Base-by-base conservation (phyloP, 148 eudicot genomes). In the Silene conica region DNA sequence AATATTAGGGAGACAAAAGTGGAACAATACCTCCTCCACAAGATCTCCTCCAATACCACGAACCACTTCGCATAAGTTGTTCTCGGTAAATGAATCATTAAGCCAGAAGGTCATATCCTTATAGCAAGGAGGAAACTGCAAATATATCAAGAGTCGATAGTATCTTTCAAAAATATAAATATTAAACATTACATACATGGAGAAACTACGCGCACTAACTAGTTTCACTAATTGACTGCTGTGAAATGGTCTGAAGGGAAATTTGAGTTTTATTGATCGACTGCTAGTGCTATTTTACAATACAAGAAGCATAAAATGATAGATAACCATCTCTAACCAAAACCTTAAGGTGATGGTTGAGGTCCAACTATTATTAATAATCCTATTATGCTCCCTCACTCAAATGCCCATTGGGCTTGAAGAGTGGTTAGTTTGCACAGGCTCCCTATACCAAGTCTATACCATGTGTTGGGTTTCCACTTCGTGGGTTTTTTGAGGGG, bases 91-190 rank as follows among this genome's bases (percentile, higher is more conserved):
- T 45, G 92, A 77, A 74, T 92, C 97, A 75, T 81, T 87, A 58
- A 92, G 86, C 98, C 98, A 92, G 83, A 95, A 92, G 82, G 96
- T 95, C 89, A 95, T 78, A 81, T 95, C 97, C 84, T 95, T 95
- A 81, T 83, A 95, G 81, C 98, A 95, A 60, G 97, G 93, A 76
- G 98, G 97, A 80, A 61, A 95, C 97, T 95, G 89, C 85, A 85
- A 52, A 78, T 21, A 46, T 72, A 14, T 20, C 43, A 6, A 64
- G 16, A 50, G 55, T 50, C 14, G 48, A 45, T 26, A 25, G 13
- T 8, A 69, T 5, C 2, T 63, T 65, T n/a, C 61, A 41, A 57
- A 28, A 45, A 4, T 46, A 62, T 48, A 55, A 14, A 57, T 31
- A 48, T 16, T 61, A 75, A 31, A 13, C 25, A 21, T 16, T 10